Evolutionary conservation across 768 basidiomycete species (phyloP).

Genomic region (Porphyrellus cyaneotinctus): DNA sequence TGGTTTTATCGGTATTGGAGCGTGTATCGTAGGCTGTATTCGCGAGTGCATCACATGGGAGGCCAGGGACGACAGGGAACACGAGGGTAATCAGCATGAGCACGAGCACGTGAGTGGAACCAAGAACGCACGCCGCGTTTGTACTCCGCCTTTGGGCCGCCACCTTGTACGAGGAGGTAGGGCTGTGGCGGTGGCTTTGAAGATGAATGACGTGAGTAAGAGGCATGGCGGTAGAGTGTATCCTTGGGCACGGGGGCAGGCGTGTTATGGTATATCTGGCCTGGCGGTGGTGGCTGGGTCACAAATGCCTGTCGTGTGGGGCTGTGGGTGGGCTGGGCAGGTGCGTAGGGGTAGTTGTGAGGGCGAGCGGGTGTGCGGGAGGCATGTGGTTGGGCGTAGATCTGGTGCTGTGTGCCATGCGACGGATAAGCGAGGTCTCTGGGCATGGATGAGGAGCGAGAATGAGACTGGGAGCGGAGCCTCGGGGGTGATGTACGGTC

Average conservation of each 20-base stretch:
- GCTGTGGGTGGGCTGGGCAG: constrained; percentile 3
- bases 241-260: constrained; percentile 17
- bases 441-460: constrained; percentile 19
- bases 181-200: constrained; percentile 24
- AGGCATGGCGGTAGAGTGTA: constrained; percentile 14
- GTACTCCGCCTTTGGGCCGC: constrained; percentile 30
- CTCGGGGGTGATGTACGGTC: constrained; percentile 16
- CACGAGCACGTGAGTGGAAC: constrained; percentile 9
- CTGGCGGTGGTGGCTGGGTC: constrained; percentile 28
- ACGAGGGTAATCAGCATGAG: constrained; percentile 13
- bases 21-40: constrained; percentile 25
- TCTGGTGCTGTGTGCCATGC: constrained; percentile 7
- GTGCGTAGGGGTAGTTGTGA: constrained; percentile 18
- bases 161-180: constrained; percentile 24
- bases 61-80: neutral
- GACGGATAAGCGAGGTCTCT: constrained; percentile 18
- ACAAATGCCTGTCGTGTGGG: constrained; percentile 17
- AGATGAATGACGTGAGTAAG: constrained; percentile 20
- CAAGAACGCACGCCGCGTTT: constrained; percentile 28
- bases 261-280: constrained; percentile 24
- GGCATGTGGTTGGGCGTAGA: constrained; percentile 17
- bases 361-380: constrained; percentile 18
- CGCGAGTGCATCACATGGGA: neutral
- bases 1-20: constrained; percentile 28
- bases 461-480: constrained; percentile 25